Conservation (phyloP, 1,284 basidiomycete genomes). For the Sporisorium iseilematis-ciliati region DNA sequence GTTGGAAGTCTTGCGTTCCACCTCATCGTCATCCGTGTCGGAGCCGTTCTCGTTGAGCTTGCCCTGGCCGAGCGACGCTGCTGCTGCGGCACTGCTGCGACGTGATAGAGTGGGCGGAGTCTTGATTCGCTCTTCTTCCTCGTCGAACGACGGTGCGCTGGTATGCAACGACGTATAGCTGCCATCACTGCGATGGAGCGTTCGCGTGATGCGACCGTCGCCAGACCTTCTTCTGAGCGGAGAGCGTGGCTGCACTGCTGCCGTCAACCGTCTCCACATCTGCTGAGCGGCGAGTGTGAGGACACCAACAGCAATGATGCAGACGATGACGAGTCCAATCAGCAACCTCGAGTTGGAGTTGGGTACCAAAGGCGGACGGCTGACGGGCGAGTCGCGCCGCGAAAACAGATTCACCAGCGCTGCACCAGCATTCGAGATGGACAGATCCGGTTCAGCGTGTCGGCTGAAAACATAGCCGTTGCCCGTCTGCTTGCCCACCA, state of each 20-base stretch:
- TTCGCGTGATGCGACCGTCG: conserved; percentile 25
- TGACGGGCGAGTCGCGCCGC: conserved; percentile 35
- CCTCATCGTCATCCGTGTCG: conserved; percentile 37
- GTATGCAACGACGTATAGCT: conserved; percentile 20
- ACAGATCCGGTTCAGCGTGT: conserved; percentile 20
- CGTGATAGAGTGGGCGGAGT: conserved; percentile 44
- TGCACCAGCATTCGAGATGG: conserved; percentile 24
- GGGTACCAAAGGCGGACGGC: conserved; percentile 45
- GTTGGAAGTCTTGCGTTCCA: conserved; percentile 21
- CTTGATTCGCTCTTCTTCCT: conserved; percentile 48
- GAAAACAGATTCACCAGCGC: conserved; percentile 37
- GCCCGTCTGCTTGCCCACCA: conserved; percentile 43
- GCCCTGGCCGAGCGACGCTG: background rate
- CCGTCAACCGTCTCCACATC: conserved; percentile 21
- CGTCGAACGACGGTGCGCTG: conserved; percentile 33
- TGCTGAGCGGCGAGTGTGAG: conserved; percentile 40
- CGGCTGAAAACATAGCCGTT: conserved; percentile 44
- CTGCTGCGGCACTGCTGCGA: conserved; percentile 40
- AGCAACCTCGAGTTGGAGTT: conserved; percentile 49
- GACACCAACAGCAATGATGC: conserved; percentile 44
- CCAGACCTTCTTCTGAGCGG: conserved; percentile 34
- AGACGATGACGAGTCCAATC: conserved; percentile 45
- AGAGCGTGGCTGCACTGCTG: conserved; percentile 28
- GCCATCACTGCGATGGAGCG: conserved; percentile 27
- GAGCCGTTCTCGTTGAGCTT: conserved; percentile 15